Conservation (phyloP, 106 monocot species). For the Acanthochlamys bracteata region DNA sequence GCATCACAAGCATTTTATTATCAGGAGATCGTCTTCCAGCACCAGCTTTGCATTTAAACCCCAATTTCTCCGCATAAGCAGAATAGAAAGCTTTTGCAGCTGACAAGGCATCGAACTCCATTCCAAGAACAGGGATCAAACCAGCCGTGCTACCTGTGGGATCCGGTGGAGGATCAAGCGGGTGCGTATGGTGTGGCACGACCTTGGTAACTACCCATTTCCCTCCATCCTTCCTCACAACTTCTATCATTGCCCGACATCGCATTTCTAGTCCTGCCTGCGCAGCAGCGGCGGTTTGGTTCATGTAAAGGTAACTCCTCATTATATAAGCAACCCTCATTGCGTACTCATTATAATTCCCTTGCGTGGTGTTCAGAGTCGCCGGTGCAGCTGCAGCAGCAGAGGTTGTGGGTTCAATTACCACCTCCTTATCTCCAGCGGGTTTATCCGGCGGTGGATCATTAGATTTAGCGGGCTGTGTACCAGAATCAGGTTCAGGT, state of each 20-base stretch:
- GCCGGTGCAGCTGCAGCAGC: too few species aligned
- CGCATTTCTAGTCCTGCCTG: background rate
- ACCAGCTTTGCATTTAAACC: constrained; percentile 33
- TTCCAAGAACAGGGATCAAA: constrained; percentile 35
- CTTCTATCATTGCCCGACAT: constrained; percentile 55
- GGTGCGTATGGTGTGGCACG: constrained; percentile 36
- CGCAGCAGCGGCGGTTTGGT: constrained; percentile 3
- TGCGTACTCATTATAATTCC: constrained; percentile 29
- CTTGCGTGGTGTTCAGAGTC: background rate
- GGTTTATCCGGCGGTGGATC: too few species aligned
- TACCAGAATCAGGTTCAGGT: background rate
- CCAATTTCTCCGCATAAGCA: constrained; percentile 48
- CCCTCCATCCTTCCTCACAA: constrained; percentile 24
- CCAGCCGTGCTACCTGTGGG: constrained; percentile 15
- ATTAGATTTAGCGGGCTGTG: too few species aligned
- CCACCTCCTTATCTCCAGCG: too few species aligned
- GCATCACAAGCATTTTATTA: constrained; percentile 39
- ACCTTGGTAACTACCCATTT: constrained; percentile 40
- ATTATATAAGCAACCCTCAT: constrained; percentile 48
- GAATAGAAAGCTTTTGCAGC: constrained; percentile 44
- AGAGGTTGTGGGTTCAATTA: too few species aligned
- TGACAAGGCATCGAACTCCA: constrained; percentile 57
- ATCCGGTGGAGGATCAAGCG: constrained; percentile 19
- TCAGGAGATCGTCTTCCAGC: constrained; percentile 41
- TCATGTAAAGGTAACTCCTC: constrained; percentile 28